Evolutionary conservation across 2,329 filamentous ascomycete genomes (phyloP).

Genomic region (Xylaria sp.): DNA sequence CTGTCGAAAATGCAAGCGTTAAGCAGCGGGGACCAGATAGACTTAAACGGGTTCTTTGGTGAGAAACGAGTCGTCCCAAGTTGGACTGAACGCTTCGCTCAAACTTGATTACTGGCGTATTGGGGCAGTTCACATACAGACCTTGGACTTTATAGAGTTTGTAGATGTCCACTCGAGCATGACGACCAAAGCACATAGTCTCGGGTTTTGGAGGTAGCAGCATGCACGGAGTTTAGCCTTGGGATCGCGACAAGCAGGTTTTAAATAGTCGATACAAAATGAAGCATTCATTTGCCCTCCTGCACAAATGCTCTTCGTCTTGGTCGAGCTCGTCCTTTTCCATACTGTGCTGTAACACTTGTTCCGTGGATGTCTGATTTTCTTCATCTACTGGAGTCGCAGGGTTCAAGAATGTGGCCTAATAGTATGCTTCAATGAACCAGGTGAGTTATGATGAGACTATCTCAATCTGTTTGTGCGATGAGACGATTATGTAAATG

Average conservation of each 20-base stretch:
- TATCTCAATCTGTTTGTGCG: no score
- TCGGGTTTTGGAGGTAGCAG: conserved; percentile 9
- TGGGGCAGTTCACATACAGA: neutral
- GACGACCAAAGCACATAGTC: conserved; percentile 1
- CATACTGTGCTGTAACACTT: neutral
- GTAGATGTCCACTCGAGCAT: conserved; percentile 6
- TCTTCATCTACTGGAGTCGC: no score
- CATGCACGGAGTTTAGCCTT: conserved; percentile 32
- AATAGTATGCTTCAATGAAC: no score
- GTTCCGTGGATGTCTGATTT: neutral
- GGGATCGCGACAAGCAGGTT: conserved; percentile 14
- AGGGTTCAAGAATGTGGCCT: no score
- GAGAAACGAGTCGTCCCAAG: conserved; percentile 6
- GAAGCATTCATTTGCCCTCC: neutral
- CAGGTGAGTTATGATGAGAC: no score
- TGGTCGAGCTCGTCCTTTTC: neutral
- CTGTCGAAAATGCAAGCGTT: neutral
- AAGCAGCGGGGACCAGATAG: neutral
- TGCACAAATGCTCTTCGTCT: neutral
- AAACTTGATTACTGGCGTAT: neutral
- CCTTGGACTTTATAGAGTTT: neutral
- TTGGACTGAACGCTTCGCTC: conserved; percentile 5
- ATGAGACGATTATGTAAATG: no score
- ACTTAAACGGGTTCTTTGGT: conserved; percentile 28
- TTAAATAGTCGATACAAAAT: conserved; percentile 26